phyloP scores from a whole-genome alignment of 2,329 filamentous ascomycete genomes.

The Pseudogymnoascus verrucosus region DNA sequence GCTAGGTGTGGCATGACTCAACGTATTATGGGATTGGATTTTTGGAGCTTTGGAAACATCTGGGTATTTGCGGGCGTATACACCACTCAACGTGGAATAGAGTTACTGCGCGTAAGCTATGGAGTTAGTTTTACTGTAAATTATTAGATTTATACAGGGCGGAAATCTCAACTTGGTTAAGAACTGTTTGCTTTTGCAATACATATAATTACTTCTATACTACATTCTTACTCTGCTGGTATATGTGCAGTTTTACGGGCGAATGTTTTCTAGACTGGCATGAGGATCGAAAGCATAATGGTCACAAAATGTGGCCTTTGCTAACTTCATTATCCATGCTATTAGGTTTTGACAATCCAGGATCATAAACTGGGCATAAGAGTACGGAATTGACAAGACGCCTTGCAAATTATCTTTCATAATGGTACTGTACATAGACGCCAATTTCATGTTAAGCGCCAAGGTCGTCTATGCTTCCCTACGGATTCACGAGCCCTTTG shows the following conservation, averaged over 20 bases:
- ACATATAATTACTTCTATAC: background rate
- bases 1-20: background rate
- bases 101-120: background rate
- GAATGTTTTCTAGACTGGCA: background rate
- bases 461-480: conserved; percentile 7
- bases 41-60: background rate
- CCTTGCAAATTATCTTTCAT: conserved; percentile 1
- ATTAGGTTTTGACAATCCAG: background rate
- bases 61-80: background rate
- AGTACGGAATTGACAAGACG: background rate
- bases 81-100: conserved; percentile 5
- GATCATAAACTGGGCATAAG: background rate
- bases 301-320: background rate
- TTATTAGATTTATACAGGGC: background rate
- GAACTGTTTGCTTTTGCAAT: background rate
- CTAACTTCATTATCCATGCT: background rate
- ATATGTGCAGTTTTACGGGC: background rate
- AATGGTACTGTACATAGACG: conserved; percentile 8
- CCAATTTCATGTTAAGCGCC: conserved; percentile 6
- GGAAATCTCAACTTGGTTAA: background rate
- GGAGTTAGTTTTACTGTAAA: background rate
- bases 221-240: too few species aligned
- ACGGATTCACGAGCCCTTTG: conserved; percentile 4
- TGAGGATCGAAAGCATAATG: background rate
- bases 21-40: background rate